Base-by-base conservation (phyloP, 805 yeast genomes). In the Scheffersomyces ergatensis region DNA sequence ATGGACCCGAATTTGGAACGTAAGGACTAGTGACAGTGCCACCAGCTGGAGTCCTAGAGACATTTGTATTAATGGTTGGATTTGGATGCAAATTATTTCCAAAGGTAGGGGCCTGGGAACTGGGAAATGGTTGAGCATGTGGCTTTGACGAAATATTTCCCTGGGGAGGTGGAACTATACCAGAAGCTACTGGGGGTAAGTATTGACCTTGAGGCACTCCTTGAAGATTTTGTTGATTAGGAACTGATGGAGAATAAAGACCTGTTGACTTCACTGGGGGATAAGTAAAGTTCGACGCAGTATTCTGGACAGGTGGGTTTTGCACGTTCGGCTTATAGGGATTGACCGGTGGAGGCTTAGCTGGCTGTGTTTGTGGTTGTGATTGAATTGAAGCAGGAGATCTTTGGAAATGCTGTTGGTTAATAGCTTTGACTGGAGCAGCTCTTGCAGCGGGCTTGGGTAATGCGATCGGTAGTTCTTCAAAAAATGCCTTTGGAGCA, bases 391-490 rank as follows among this genome's bases (percentile, higher is more conserved):
- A 9, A 20, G 29, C 33, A 3, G 50, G 53, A 12, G 54, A 16
- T 49, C 45, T 25, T 57, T 58, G 51, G 38, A 7, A 40, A 11
- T 46, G 47, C 3, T 40, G 44, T 17, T 41, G 33, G 14, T 37
- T 30, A 15, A 39, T 32, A 2, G 52, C 23, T n/a, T 48, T 41
- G 3, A 50, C 57, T 2, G 63, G 57, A n/a, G 52, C 51, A 11
- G 66, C 58, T 36, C 64, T 55, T 1, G 61, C 61, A 3, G 55
- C 51, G 6, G 56, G 49, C 24, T 48, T 54, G 1, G 68, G 65
- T 39, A 73, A 48, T 1, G 56, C 46, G 21, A 62, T 54, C 3
- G 86, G 86, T 29, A 79, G 55, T 40, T 82, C 88, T 39, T 78
- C 83, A 52, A 79, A 82, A 51, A 82, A 79, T 8, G 78, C 60